Percentiles rank a stretch among this genome's conserved stretches.
phyloP scores from a whole-genome alignment of 139 green algal species.

The Chlorella sp. region DNA sequence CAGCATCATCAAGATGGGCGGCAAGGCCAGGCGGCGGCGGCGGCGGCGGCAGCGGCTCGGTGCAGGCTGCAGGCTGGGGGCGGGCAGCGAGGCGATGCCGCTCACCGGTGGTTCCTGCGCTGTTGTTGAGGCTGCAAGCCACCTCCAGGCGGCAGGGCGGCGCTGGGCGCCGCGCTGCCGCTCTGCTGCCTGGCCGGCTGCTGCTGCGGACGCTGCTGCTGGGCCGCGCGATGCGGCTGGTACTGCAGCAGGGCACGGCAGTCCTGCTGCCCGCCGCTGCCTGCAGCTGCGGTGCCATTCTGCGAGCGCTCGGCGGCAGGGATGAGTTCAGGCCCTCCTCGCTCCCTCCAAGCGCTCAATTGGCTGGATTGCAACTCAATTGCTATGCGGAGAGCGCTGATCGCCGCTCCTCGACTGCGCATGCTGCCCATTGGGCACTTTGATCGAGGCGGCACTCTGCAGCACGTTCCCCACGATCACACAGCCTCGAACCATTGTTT shows the following conservation, averaged over 20 bases:
- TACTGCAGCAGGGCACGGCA: not conserved
- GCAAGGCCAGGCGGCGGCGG: not conserved
- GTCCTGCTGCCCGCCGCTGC: not conserved
- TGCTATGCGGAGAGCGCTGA: no score
- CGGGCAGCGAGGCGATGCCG: no score
- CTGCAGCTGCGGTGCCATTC: not conserved
- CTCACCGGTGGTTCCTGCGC: conserved; percentile 17
- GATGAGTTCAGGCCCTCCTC: no score
- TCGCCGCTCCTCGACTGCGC: no score
- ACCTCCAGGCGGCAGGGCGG: conserved; percentile 10
- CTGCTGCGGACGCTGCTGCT: not conserved
- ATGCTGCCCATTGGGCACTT: no score
- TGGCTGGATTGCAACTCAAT: no score
- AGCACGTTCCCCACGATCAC: no score
- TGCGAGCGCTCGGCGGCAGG: not conserved
- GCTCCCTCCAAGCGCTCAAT: no score
- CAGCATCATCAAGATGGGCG: not conserved
- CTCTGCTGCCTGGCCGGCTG: not conserved
- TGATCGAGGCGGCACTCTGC: no score
- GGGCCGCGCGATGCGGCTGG: not conserved
- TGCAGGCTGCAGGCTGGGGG: no score
- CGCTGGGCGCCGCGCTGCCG: not conserved
- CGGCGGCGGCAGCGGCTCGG: not conserved
- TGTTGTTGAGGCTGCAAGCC: conserved; percentile 49
- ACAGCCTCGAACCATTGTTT: not conserved